Evolutionary conservation across 2,329 filamentous ascomycete species (phyloP), one percentile per base, ranked within the genome.

Genomic region (Epichloe amarillans): DNA sequence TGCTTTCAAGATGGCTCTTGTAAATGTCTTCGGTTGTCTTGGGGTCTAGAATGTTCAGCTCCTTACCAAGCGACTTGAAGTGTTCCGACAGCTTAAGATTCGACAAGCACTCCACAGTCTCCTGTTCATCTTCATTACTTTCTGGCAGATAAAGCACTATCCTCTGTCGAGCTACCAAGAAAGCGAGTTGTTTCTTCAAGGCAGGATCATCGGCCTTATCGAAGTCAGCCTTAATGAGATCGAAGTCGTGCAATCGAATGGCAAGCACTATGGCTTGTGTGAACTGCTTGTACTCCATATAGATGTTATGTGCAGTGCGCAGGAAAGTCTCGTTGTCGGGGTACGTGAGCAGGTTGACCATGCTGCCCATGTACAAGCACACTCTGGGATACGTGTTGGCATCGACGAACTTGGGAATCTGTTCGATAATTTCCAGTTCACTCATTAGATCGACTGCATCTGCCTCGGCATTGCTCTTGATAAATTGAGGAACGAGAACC

Each of bases 11-110:
- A 68, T 98, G 93, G 63, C 89, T 95, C 75, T 98, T 98, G 79
- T 98, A 98, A 61, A 98, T 98, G 62, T 98, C 94, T 65, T 98
- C 93, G 0, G 91, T 94, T 42, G 88, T 87, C 73, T 96, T 97
- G 37, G 93, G 93, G 56, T 98, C 93, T 41, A 97, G 74, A 49
- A 98, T 91, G 68, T 98, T 97, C 50, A 98, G 77, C 66, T 98
- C 93, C 70, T 96, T 96, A 52, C 84, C 94, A 35, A 98, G 74
- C 5, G 86, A 81, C 69, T 95, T 95, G 77, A 95, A 98, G 68
- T 97, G 85, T 56, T 94, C 88, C 1, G 90, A 83, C 52, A 98
- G 72, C 62, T 86, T 88, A 17, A 85, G 82, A 69, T 97, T 98
- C 66, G 87, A 87, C 51, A 96, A 69, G 59, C 88, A 93, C 55